A percentile compares a stretch with the other conserved stretches of the same genome.
phyloP scores from a whole-genome alignment of 2,329 filamentous ascomycete species.

The Alternaria brassicicola region DNA sequence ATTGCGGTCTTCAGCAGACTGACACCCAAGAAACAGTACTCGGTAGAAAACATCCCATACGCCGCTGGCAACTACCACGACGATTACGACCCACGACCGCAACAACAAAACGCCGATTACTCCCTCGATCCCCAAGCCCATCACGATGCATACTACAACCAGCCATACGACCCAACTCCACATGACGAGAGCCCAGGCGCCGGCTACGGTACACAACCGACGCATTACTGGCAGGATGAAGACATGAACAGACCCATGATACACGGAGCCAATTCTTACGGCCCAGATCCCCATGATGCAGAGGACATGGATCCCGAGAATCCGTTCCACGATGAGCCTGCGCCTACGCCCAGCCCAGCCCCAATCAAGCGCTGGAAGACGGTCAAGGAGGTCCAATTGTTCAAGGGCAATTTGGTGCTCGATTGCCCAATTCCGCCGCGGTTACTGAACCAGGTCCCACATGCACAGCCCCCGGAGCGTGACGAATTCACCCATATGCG shows the following conservation, averaged over 20 bases:
- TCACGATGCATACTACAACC: constrained; percentile 84
- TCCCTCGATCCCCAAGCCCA: constrained; percentile 81
- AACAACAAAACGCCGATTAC: constrained; percentile 66
- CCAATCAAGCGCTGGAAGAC: constrained; percentile 93
- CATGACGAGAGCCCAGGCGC: constrained; percentile 64
- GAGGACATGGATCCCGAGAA: constrained; percentile 50
- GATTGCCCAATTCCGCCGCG: constrained; percentile 94
- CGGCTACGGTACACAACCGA: constrained; percentile 55
- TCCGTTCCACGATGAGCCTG: constrained; percentile 50
- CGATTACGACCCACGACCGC: constrained; percentile 56
- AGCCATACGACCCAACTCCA: constrained; percentile 75
- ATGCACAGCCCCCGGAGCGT: constrained; percentile 78
- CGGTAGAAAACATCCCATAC: constrained; percentile 72
- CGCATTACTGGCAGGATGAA: constrained; percentile 69
- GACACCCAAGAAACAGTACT: constrained; percentile 59
- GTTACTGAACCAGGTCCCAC: constrained; percentile 83
- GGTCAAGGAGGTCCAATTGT: constrained; percentile 96
- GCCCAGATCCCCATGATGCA: constrained; percentile 62
- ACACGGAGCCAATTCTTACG: constrained; percentile 64
- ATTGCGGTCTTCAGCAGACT: constrained; percentile 3
- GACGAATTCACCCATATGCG: constrained; percentile 89
- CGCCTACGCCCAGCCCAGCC: constrained; percentile 60
- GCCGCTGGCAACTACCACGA: constrained; percentile 66
- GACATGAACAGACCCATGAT: constrained; percentile 80
- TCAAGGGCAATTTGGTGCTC: constrained; percentile 94